A percentile compares a stretch with the other conserved stretches of the same genome.
Evolutionary conservation across 169 alveolate species (phyloP).

Genomic region (Cystoisospora suis): DNA sequence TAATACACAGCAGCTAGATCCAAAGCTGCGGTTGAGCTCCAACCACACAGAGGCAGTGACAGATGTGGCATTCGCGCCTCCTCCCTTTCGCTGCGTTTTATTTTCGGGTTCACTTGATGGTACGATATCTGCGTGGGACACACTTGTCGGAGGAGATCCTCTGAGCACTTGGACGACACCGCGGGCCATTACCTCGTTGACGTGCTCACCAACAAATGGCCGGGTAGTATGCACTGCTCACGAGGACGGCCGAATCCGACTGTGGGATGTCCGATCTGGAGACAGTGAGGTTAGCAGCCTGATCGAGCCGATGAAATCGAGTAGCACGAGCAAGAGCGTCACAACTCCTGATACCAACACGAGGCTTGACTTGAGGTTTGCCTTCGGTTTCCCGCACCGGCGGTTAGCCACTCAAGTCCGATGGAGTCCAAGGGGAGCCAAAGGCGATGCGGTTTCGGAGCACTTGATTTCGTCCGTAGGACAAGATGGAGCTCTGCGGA

Average conservation of each 20-base stretch:
- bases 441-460: not conserved
- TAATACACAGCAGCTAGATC: not conserved
- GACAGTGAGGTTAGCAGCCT: not conserved
- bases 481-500: slow-evolving; percentile 45
- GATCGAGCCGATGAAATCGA: not conserved
- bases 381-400: slow-evolving; percentile 10
- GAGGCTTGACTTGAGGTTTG: not conserved
- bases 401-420: not conserved
- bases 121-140: slow-evolving; percentile 19
- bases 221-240: slow-evolving; percentile 40
- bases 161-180: slow-evolving; percentile 7
- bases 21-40: not conserved
- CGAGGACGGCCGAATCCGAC: slow-evolving; percentile 52
- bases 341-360: not conserved
- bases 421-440: not conserved
- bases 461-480: slow-evolving; percentile 39
- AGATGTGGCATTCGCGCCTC: slow-evolving; percentile 15
- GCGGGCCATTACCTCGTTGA: not conserved
- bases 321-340: not conserved
- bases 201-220: not conserved
- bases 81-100: slow-evolving; percentile 2
- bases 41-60: slow-evolving; percentile 4
- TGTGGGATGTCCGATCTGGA: slow-evolving; percentile 52
- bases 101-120: not conserved
- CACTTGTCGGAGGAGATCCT: slow-evolving; percentile 23